Base-by-base conservation (phyloP, 2,329 filamentous ascomycete genomes). In the Pseudogymnoascus sp. region DNA sequence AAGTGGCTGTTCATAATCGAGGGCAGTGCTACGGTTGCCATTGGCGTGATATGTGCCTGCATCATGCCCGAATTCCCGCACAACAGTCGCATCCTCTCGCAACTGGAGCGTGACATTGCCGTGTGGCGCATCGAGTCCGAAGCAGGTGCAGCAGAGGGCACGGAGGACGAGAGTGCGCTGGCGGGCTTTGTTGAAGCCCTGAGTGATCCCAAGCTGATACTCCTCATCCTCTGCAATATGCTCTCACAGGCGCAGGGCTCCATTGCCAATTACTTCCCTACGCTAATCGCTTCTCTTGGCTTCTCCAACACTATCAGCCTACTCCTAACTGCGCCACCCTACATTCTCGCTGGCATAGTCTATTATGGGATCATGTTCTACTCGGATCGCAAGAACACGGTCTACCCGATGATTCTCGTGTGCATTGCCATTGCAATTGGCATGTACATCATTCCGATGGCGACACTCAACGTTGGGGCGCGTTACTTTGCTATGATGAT, bases 1-100 rank as follows among this genome's bases (percentile, higher is more conserved):
- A 70, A 76, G 59, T 84, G 81, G 81, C 72, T 82, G 0, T 83
- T 83, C 64, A 78, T 81, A 34, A 70, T 78, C 12, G 75, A 77
- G 44, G 75, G 75, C 1, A 64, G 67, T 16, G 77, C 76, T 0
- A 83, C 80, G 0, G 72, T 81, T 16, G 75, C 75, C 0, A 56
- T 68, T n/a, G 63, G 71, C 4, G 61, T 70, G 0, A 66, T 76
- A 28, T 75, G 72, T 61, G 68, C 70, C 18, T 72, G 69, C 18
- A 69, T 78, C 61, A 74, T 78, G 72, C 76, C 72, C 6, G 72
- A 75, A 25, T 77, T 73, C 62, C 76, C 76, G 0, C 73, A 77
- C 66, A 78, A 77, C 68, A 73, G 70, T 62, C 74, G 72, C 31
- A 71, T 76, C 11, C 67, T 76, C 11, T 67, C 67, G 0, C 68